Base-by-base conservation (phyloP, 495 filamentous ascomycete genomes). In the Aspergillus olivimuriae region DNA sequence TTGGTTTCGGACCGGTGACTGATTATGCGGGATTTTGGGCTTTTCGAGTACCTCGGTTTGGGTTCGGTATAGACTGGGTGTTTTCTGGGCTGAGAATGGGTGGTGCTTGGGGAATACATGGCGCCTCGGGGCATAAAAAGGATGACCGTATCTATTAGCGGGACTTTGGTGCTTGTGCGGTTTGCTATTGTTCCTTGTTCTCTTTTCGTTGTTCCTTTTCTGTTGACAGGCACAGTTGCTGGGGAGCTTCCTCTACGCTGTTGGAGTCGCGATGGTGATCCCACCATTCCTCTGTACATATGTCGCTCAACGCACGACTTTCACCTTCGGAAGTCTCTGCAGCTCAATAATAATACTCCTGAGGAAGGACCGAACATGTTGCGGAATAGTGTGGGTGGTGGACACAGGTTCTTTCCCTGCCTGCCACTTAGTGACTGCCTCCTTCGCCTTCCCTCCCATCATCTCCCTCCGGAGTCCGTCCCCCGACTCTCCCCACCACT, bases 111-210 rank as follows among this genome's bases (percentile, higher is more conserved):
- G 51, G 47, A 42, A 59, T 56, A 59, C 49, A 59, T 46, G 56
- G 56, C 56, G 56, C 56, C 53, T 50, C 42, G 48, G 56, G 52
- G 43, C 33, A 41, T 49, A 31, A 56, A 56, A 53, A 51, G 47
- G 47, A 32, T 42, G 42, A 43, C 50, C 48, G 37, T 52, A 35
- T n/a, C n/a, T 42, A 32, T 46, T 44, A 24, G 43, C 26, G 43
- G 41, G 47, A 32, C 23, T 52, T 43, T 17, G 31, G 38, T 58
- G 43, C 48, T 55, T n/a, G n/a, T n/a, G n/a, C n/a, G 38, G 31
- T 42, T 53, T 57, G 38, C 40, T 39, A 35, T 50, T 38, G 43
- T 52, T 17, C 15, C 30, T 47, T 39, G 33, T 41, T 46, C 41
- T 39, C 31, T 53, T 47, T 32, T 34, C 39, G 35, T 34, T n/a